Percentiles rank a stretch among this genome's conserved stretches.
phyloP scores from a whole-genome alignment of 139 green algal species.

The Coelastrella sp. region DNA sequence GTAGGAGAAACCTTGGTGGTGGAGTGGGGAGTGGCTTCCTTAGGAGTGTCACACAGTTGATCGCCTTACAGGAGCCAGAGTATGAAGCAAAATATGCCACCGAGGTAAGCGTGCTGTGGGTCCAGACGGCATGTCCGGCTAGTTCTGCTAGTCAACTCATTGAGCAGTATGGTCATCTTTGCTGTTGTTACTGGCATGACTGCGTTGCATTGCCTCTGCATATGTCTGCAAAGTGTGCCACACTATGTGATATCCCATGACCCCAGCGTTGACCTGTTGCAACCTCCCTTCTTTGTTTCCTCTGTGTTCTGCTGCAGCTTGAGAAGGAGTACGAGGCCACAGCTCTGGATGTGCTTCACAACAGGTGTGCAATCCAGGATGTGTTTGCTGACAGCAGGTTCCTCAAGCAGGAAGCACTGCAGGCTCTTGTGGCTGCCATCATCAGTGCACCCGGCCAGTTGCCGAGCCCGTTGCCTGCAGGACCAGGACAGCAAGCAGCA shows the following conservation, averaged over 20 bases:
- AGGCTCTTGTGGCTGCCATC: conserved; percentile 81
- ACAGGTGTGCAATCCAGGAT: conserved; percentile 82
- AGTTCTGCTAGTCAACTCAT: background rate
- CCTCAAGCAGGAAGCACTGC: conserved; percentile 65
- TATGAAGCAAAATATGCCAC: conserved; percentile 43
- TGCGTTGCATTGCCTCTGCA: background rate
- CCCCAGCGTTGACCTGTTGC: no score
- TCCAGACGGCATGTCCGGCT: background rate
- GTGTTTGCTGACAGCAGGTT: conserved; percentile 93
- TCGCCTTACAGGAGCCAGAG: conserved; percentile 46
- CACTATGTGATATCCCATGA: no score
- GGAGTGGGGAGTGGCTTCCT: conserved; percentile 48
- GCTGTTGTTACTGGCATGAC: background rate
- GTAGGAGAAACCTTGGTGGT: conserved; percentile 19
- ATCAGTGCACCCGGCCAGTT: conserved; percentile 73
- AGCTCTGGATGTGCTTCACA: conserved; percentile 38
- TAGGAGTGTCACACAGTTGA: conserved; percentile 43
- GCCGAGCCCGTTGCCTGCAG: conserved; percentile 29
- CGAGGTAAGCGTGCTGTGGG: background rate
- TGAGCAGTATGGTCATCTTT: no score
- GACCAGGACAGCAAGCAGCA: background rate
- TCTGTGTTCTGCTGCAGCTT: conserved; percentile 7
- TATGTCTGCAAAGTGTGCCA: no score
- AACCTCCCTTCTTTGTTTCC: background rate
- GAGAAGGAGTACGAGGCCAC: conserved; percentile 39